Base-by-base conservation (phyloP, 345 rosid species). In the Trapa bicornis region DNA sequence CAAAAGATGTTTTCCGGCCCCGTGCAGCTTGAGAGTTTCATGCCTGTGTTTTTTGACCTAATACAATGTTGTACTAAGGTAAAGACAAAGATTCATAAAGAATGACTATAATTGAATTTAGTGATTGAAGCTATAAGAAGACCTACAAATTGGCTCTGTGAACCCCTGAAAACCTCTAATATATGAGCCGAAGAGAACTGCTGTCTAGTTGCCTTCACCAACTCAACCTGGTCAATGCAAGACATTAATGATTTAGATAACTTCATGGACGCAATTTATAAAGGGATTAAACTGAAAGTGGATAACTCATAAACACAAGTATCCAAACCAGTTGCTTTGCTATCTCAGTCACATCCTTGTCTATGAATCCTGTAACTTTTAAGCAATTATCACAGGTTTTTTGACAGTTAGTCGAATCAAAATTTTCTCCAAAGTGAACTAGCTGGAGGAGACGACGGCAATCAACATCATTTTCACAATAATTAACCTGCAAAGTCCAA, bases 121-220 rank as follows among this genome's bases (percentile, higher is more conserved):
- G 9, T 64, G 37, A 39, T 60, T 22, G 6, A 7, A 33, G 37
- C 48, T 43, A 11, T 72, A 41, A 68, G 56, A 29, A 2, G 72
- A 72, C 94, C 42, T 85, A 94, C 97, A 76, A 68, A 72, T 79
- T 94, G 96, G 80, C 79, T 91, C 73, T 85, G 80, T 71, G 97
- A 94, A 69, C 99, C 99, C 81, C 97, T 83, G 83, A 75, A 94
- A 75, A 94, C 95, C 84, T 94, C 99, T 73, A 94, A 83, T 70
- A 84, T 80, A 77, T 91, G 92, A 75, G 99, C 77, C 32, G 96
- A 87, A 36, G 99, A 91, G 81, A 77, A 88, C 72, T 83, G 80
- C 79, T 94, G 96, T 67, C 88, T 80, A 32, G 84, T 80, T 76
- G 73, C 72, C 84, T 84, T 89, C 80, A 91, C 96, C 81, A 94